A percentile compares a stretch with the other conserved stretches of the same genome.
Conservation (phyloP, 495 filamentous ascomycete genomes). For the Xylaria longipes region DNA sequence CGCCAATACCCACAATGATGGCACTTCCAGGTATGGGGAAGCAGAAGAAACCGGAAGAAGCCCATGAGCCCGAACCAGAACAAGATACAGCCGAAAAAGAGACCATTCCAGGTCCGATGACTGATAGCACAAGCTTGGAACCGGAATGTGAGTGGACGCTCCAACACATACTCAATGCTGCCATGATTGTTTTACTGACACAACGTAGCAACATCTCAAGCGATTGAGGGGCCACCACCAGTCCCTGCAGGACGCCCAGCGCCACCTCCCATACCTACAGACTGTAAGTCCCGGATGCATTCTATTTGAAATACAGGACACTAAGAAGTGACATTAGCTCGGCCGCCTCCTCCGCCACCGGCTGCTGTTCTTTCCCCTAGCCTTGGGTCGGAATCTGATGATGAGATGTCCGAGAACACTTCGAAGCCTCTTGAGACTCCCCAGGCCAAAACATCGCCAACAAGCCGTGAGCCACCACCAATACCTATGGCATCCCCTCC, state of each 20-base stretch:
- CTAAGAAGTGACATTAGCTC: slow-evolving; percentile 58
- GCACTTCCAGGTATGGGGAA: slow-evolving; percentile 72
- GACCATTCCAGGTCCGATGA: slow-evolving; percentile 35
- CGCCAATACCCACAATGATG: slow-evolving; percentile 71
- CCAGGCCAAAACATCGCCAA: slow-evolving; percentile 45
- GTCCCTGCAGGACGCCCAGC: slow-evolving; percentile 67
- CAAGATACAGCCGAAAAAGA: slow-evolving; percentile 42
- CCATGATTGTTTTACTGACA: not conserved
- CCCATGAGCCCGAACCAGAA: slow-evolving; percentile 47
- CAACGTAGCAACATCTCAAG: slow-evolving; percentile 42
- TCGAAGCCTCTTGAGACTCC: slow-evolving; percentile 45
- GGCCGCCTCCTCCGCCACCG: slow-evolving; percentile 59
- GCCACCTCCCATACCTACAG: slow-evolving; percentile 72
- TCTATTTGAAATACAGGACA: slow-evolving; percentile 28
- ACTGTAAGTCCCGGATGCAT: slow-evolving; percentile 60
- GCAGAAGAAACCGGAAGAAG: slow-evolving; percentile 46
- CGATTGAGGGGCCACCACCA: slow-evolving; percentile 57
- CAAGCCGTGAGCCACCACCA: slow-evolving; percentile 49
- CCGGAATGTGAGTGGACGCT: slow-evolving; percentile 53
- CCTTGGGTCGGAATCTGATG: slow-evolving; percentile 88
- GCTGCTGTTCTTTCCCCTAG: slow-evolving; percentile 67
- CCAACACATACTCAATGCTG: slow-evolving; percentile 6
- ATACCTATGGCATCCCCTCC: slow-evolving; percentile 59
- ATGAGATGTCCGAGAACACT: slow-evolving; percentile 81
- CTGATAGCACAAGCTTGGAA: slow-evolving; percentile 49